Evolutionary conservation across 495 filamentous ascomycete genomes (phyloP), one percentile per base, ranked within the genome.

Genomic region (Xylaria curta): DNA sequence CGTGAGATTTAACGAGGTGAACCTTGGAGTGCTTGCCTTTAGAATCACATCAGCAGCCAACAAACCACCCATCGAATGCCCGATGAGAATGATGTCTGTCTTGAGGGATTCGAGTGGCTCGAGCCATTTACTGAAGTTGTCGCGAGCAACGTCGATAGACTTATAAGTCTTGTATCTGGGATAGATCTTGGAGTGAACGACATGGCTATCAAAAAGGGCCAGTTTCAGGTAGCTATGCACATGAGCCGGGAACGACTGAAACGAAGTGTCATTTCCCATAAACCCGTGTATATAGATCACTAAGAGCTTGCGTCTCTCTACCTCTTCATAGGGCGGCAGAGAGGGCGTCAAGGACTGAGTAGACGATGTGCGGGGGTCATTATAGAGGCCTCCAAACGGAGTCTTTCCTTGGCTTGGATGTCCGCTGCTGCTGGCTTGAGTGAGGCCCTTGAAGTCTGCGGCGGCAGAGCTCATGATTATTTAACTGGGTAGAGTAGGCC

Each of bases 281-380:
- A 97, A 98, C 54, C 95, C 95, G 82, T 97, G 94, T 75, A 98
- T 90, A 78, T 94, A 97, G 28, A 98, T 81, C 12, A 97, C 74
- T 1, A 98, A 84, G 15, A 98, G 84, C 38, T 82, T 91, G 69
- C 94, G 80, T n/a, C 86, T 81, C 12, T 75, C 76, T 40, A 72
- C 73, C 17, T 81, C 76, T 62, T 82, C 80, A 28, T 80, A 38
- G 19, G 78, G 79, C 15, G 80, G 79, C 7, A 82, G 76, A 19
- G 85, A 82, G 0, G 90, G 87, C 10, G 85, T 79, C 61, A 92
- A 81, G 7, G 90, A 92, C 70, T 92, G 89, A 3, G 85, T 85
- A 15, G 91, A 92, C 17, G 89, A 89, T 2, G 87, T 85, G 40
- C 90, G 86, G 10, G 89, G 89, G 73, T 92, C 91, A 60, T 68